Percentiles rank a stretch among this genome's conserved stretches.
Conservation (phyloP, 495 filamentous ascomycete genomes). For the Podospora anserina region DNA sequence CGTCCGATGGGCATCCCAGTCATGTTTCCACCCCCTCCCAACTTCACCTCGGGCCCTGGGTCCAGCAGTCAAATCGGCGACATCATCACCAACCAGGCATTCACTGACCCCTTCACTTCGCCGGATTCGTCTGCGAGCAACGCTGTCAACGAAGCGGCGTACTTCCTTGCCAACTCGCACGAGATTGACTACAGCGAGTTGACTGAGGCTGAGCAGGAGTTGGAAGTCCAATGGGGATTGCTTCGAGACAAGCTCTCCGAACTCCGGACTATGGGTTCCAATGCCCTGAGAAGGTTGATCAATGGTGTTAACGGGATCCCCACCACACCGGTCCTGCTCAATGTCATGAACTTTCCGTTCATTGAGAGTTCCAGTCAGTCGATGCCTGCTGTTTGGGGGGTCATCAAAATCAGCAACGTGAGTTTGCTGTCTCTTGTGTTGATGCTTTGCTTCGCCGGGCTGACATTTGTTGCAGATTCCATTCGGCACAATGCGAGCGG, state of each 20-base stretch:
- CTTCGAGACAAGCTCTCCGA: not conserved
- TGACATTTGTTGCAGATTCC: constrained; percentile 55
- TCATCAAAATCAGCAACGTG: constrained; percentile 40
- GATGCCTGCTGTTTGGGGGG: constrained; percentile 20
- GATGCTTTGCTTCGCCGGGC: not conserved
- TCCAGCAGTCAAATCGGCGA: not conserved
- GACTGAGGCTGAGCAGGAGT: not conserved
- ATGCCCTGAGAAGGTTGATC: not conserved
- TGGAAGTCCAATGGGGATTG: not conserved
- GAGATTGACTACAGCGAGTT: constrained; percentile 9
- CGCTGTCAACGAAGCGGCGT: not conserved
- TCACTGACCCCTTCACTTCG: constrained; percentile 15
- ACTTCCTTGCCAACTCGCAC: not conserved
- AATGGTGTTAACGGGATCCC: not conserved
- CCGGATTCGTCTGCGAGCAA: not conserved
- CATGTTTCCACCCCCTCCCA: constrained; percentile 11
- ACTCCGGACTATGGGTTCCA: not conserved
- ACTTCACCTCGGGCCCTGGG: constrained; percentile 7
- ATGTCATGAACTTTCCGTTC: constrained; percentile 40
- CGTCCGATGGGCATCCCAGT: constrained; percentile 1
- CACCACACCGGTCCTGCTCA: not conserved
- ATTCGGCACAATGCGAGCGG: constrained; percentile 61
- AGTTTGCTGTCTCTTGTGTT: constrained; percentile 10
- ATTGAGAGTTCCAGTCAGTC: constrained; percentile 31
- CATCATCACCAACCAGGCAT: not conserved